These are phyloP conservation scores for Solanum neorickii DNA, from an alignment of 257 asterid species.

Conservation along the genomic window DNA sequence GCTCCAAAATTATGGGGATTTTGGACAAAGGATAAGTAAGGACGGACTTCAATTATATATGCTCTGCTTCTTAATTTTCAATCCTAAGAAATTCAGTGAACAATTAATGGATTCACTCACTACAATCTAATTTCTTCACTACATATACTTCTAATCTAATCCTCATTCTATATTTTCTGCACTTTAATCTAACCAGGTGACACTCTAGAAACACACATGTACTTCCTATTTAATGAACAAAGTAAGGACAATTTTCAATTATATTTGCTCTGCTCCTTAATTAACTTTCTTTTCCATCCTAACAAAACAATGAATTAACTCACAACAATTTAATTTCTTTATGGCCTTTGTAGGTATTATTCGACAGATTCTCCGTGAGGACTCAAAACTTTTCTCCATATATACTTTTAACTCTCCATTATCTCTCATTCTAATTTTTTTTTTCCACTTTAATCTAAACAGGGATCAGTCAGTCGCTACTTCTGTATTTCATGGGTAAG, in stretches of 20 bases:
- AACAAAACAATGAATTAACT: neutral
- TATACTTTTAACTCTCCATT: neutral
- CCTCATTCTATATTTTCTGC: too few species aligned
- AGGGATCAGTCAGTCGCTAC: neutral
- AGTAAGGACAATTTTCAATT: too few species aligned
- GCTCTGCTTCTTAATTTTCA: too few species aligned
- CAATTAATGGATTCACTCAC: neutral
- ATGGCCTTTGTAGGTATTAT: neutral
- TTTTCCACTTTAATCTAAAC: neutral
- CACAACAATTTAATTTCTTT: neutral
- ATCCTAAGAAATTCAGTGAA: neutral
- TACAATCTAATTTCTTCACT: neutral
- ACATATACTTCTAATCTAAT: too few species aligned
- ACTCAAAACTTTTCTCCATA: neutral
- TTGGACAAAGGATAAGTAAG: too few species aligned
- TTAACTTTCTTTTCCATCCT: neutral
- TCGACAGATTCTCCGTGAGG: neutral
- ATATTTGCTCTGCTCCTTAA: neutral
- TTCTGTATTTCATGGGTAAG: rapidly evolving
- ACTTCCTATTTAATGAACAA: too few species aligned
- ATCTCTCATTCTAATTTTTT: neutral
- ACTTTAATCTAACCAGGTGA: too few species aligned
- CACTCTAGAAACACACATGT: too few species aligned
- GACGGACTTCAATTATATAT: too few species aligned
- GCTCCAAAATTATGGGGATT: too few species aligned